Percentiles rank a stretch among this genome's conserved stretches.
phyloP scores from a whole-genome alignment of 2,329 filamentous ascomycete species.

The Monosporascus sp. region DNA sequence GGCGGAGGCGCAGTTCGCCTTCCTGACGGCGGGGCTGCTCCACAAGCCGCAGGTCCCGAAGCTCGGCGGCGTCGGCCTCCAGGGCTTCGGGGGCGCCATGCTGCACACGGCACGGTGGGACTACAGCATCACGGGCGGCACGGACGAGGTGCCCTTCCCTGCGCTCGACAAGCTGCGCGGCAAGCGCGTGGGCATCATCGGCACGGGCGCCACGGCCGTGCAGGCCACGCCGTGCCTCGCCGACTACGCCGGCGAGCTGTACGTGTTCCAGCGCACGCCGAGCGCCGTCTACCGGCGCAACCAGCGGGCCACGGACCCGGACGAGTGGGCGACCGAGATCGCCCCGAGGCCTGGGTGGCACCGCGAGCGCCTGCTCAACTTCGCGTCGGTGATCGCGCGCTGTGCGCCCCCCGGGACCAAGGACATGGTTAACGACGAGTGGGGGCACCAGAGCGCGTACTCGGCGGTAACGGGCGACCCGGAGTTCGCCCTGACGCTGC shows the following conservation, averaged over 20 bases:
- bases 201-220: constrained; percentile 45
- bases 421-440: constrained; percentile 46
- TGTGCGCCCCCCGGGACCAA: constrained; percentile 24
- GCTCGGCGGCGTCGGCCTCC: constrained; percentile 31
- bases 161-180: constrained; percentile 39
- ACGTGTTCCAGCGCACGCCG: constrained; percentile 54
- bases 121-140: constrained; percentile 38
- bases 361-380: constrained; percentile 38
- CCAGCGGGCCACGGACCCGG: constrained; percentile 28
- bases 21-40: constrained; percentile 34
- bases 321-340: constrained; percentile 32
- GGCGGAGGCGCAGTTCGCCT: constrained; percentile 35
- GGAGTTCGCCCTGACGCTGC: constrained; percentile 24
- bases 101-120: constrained; percentile 45
- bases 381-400: constrained; percentile 32
- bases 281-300: constrained; percentile 17
- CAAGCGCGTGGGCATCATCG: constrained; percentile 43
- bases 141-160: constrained; percentile 27
- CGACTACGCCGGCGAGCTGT: constrained; percentile 43
- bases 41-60: constrained; percentile 37
- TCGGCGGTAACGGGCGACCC: constrained; percentile 32
- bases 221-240: constrained; percentile 41
- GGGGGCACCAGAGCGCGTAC: constrained; percentile 37
- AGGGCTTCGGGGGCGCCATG: constrained; percentile 35
- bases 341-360: constrained; percentile 44